These are phyloP conservation scores for Trichoderma reesei DNA, from an alignment of 495 filamentous ascomycete genomes.

Conservation along the genomic window DNA sequence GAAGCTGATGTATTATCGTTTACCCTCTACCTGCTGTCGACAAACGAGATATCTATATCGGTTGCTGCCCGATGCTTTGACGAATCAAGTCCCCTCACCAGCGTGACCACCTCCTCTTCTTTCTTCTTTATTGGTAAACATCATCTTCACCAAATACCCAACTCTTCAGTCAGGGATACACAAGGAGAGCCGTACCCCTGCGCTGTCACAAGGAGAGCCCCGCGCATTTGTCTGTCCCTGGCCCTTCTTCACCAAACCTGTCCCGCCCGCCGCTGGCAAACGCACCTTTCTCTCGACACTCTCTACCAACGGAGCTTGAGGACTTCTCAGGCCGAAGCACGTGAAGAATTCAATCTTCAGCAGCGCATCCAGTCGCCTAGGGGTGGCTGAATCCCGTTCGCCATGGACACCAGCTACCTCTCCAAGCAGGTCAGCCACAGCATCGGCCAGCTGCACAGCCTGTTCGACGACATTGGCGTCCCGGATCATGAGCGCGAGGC, in stretches of 20 bases:
- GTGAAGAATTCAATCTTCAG: not conserved
- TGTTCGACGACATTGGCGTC: conserved; percentile 95
- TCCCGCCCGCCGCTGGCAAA: too few species aligned
- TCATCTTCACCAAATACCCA: not conserved
- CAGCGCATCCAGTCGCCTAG: not conserved
- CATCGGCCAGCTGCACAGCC: conserved; percentile 76
- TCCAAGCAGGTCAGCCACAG: conserved; percentile 90
- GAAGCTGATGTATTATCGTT: not conserved
- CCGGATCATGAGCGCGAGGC: conserved; percentile 79
- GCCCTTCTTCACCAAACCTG: not conserved
- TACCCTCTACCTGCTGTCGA: not conserved
- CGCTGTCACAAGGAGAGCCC: not conserved
- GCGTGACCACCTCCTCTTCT: not conserved
- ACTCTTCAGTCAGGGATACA: not conserved
- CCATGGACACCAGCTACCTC: conserved; percentile 85
- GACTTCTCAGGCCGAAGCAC: not conserved
- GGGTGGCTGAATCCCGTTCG: conserved; percentile 5
- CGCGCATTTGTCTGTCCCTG: not conserved
- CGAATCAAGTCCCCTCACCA: not conserved
- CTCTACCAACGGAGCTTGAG: not conserved
- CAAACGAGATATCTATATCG: not conserved
- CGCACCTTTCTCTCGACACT: not conserved
- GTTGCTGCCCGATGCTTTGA: not conserved
- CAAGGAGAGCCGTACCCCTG: not conserved
- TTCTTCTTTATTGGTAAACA: not conserved